Evolutionary conservation across 106 monocot genomes (phyloP), one percentile per base, ranked within the genome.

Genomic region (Ottelia alismoides): DNA sequence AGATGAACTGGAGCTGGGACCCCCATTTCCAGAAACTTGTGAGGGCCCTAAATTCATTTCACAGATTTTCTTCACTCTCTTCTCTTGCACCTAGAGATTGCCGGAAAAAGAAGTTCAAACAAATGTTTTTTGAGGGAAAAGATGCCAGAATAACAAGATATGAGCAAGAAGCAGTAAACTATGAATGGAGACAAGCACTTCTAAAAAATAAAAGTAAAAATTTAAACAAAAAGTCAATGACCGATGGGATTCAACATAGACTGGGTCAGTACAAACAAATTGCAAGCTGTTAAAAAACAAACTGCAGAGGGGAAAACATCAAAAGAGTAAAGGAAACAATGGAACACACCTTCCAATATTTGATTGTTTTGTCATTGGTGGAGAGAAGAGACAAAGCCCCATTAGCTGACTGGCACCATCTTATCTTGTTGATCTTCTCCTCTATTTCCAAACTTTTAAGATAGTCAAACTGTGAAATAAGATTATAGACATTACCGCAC

Each of bases 81-180:
- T 74, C 56, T 74, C 74, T 67, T 67, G 72, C 35, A 73, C 66
- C 72, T 73, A 20, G 24, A 45, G 30, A n/a, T n/a, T n/a, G n/a
- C n/a, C n/a, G n/a, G n/a, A n/a, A n/a, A n/a, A n/a, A n/a, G n/a
- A n/a, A n/a, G n/a, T n/a, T n/a, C n/a, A n/a, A n/a, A n/a, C n/a
- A n/a, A n/a, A n/a, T n/a, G n/a, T n/a, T n/a, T n/a, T n/a, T n/a
- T n/a, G n/a, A n/a, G n/a, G n/a, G n/a, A n/a, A n/a, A n/a, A n/a
- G n/a, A n/a, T n/a, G n/a, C n/a, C n/a, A n/a, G n/a, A n/a, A n/a
- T n/a, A n/a, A n/a, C n/a, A n/a, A n/a, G n/a, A n/a, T n/a, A n/a
- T n/a, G n/a, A n/a, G n/a, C n/a, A n/a, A n/a, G n/a, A n/a, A n/a
- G n/a, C n/a, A n/a, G n/a, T n/a, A n/a, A n/a, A n/a, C n/a, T n/a